Evolutionary conservation across 148 eudicot species (phyloP).

Genomic region (Pharnaceum exiguum): DNA sequence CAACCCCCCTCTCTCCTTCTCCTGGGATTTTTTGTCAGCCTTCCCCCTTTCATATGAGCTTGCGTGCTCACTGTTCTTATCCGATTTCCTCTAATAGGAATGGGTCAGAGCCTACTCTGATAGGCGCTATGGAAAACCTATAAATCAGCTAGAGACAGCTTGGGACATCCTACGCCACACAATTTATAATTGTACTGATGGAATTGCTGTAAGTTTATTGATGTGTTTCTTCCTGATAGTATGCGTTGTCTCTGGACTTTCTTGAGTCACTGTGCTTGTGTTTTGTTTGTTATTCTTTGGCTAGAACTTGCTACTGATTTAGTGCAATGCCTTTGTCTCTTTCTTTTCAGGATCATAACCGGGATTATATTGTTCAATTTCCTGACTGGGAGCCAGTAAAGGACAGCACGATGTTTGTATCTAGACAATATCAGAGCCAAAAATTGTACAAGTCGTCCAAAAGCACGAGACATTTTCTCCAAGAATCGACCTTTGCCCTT

Average conservation of each 20-base stretch:
- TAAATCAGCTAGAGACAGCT: slow-evolving; percentile 67
- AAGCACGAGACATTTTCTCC: slow-evolving; percentile 43
- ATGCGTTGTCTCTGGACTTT: too few species aligned
- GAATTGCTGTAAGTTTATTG: slow-evolving; percentile 71
- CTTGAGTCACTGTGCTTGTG: too few species aligned
- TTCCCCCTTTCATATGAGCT: not conserved
- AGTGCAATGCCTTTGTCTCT: not conserved
- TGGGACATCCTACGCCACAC: slow-evolving; percentile 85
- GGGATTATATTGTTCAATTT: slow-evolving; percentile 78
- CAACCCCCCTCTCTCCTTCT: slow-evolving; percentile 4
- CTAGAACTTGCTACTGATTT: not conserved
- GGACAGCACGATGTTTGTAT: slow-evolving; percentile 12
- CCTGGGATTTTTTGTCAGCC: not conserved
- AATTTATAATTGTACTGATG: slow-evolving; percentile 89
- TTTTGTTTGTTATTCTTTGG: not conserved
- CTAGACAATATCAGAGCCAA: slow-evolving; percentile 20
- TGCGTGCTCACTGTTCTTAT: slow-evolving; percentile 1
- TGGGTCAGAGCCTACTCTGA: slow-evolving; percentile 78
- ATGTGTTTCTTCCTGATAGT: slow-evolving; percentile 8
- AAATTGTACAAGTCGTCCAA: slow-evolving; percentile 17
- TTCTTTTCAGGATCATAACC: slow-evolving; percentile 77
- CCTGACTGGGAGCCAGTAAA: slow-evolving; percentile 90
- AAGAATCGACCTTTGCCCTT: slow-evolving; percentile 41
- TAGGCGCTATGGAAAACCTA: slow-evolving; percentile 83
- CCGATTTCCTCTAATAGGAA: slow-evolving; percentile 40